Base-by-base conservation (phyloP, 2,329 filamentous ascomycete genomes). In the Pezizomycotina sp. region DNA sequence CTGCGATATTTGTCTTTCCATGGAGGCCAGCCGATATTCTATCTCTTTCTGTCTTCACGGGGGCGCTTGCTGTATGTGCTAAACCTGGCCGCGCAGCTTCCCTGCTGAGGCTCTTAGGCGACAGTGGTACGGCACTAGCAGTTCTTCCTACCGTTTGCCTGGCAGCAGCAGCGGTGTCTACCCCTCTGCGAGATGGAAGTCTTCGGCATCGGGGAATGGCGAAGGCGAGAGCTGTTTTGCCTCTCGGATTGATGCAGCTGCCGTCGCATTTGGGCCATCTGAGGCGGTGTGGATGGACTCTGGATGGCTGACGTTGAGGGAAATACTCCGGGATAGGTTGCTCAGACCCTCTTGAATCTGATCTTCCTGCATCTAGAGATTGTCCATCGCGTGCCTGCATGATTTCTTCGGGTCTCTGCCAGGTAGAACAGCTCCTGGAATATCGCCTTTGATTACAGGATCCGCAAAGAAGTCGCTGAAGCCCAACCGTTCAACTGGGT, bases 391-490 rank as follows among this genome's bases (percentile, higher is more conserved):
- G 47, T 21, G 38, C 42, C 13, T 42, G 34, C 6, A 34, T 35
- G 24, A 36, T 39, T 26, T 36, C 34, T 14, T 41, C 43, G n/a
- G 34, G 30, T 20, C 34, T 44, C 14, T 27, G 26, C 26, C 45
- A 27, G 14, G 49, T 29, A 30, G 46, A 27, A 45, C 50, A n/a
- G 53, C 53, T 32, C 77, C 79, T 1, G 83, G 82, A 50, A 93
- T 93, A 3, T 74, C 68, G 13, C 67, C 68, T 8, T 68, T 70
- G 34, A 92, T 70, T 19, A 89, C 73, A 19, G 66, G 59, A 52
- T 86, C 74, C 10, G 61, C 63, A 58, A 95, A 95, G 55, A 93
- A 89, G 46, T 77, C 72, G 33, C 81, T 74, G 50, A 93, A 95
- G 37, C 72, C 78, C 55, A 92, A 68, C 39, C 89, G 69, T 56